Conservation (phyloP, 2,329 filamentous ascomycete genomes). For the Daldinia sp. region DNA sequence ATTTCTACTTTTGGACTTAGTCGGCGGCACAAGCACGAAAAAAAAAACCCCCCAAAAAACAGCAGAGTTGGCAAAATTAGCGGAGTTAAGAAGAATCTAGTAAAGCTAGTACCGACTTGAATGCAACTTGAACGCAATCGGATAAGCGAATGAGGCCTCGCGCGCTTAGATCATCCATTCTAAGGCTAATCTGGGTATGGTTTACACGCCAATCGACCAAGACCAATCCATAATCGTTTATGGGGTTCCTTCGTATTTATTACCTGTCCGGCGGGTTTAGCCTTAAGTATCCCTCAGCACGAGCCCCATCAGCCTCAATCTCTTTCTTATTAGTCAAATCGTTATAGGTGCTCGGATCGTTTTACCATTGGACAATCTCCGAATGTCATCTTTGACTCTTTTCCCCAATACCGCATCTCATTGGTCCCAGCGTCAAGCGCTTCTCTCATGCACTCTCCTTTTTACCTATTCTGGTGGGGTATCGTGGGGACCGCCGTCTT, state of each 20-base stretch:
- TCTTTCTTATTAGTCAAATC: conserved; percentile 22
- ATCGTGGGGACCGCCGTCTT: conserved; percentile 13
- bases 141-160: conserved; percentile 26
- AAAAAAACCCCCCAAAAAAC: too few species aligned
- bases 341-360: not conserved
- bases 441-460: conserved; percentile 6
- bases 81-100: too few species aligned
- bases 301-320: conserved; percentile 28
- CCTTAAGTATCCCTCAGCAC: too few species aligned
- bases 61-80: too few species aligned
- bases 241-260: conserved; percentile 31
- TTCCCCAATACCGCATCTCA: conserved; percentile 2
- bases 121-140: too few species aligned
- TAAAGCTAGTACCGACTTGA: not conserved
- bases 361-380: conserved; percentile 19
- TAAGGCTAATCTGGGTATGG: conserved; percentile 2
- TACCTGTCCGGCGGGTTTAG: conserved; percentile 2
- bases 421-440: conserved; percentile 16
- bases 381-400: conserved; percentile 1
- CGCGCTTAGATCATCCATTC: conserved; percentile 27
- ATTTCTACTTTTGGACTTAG: not conserved
- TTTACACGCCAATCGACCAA: conserved; percentile 21
- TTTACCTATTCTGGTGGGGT: conserved; percentile 12
- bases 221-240: conserved; percentile 5
- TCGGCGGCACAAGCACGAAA: not conserved